Base-by-base conservation (phyloP, 768 basidiomycete species). In the Phanerochaete sordida region DNA sequence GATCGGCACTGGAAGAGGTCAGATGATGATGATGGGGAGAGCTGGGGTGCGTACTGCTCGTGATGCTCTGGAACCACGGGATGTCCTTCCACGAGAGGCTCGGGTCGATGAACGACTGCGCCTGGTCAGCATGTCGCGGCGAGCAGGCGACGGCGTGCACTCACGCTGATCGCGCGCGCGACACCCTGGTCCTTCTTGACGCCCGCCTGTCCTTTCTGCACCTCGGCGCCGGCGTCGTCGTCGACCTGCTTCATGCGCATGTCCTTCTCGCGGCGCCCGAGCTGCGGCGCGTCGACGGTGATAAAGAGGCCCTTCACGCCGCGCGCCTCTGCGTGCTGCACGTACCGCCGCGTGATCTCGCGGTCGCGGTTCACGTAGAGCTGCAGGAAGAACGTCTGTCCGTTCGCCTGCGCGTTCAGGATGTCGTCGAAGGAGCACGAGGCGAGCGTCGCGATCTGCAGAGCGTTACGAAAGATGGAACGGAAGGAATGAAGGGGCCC, bases 381-480 rank as follows among this genome's bases (percentile, higher is more conserved):
- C 72, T 98, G 96, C 53, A 97, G 73, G 72, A 95, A 95, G 69
- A 91, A 90, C 3, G 84, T 77, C 74, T 98, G 95, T 1, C 81
- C 85, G 3, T 88, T 87, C 44, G 81, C 74, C 31, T 47, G 3
- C 13, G 93, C 90, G 69, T 96, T 90, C n/a, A 97, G 80, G 52
- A 98, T 84, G 72, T 98, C 94, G 70, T 98, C 95, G 72, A 98
- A 97, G 0, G 93, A 91, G 72, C 95, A 98, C 0, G 92, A 95
- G 0, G 96, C 93, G 23, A 98, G 79, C 0, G 97, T 98, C 1
- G 95, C 94, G 56, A 98, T 96, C 95, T 95, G 66, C 16, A 6
- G 12, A 1, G 31, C 13, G 12, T 13, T 52, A 16, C 9, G 21
- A 33, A 24, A 5, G 12, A 21, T 43, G 37, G 21, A 16, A 59